Evolutionary conservation across 2,329 filamentous ascomycete species (phyloP), one percentile per base, ranked within the genome.

Genomic region (Cercospora berteroae): DNA sequence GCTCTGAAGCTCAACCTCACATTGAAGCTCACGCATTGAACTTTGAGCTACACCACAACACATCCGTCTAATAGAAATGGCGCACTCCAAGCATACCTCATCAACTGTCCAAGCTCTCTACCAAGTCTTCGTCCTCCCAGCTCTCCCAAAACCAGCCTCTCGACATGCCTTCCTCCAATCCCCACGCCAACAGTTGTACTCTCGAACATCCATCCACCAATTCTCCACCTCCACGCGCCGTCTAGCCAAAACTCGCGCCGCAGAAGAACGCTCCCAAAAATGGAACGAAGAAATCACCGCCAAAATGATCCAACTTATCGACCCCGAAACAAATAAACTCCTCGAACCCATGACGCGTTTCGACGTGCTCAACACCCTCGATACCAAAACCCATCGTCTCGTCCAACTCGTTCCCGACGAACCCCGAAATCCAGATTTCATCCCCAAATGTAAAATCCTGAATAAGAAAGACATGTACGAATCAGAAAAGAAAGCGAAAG

Each of bases 391-490:
- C 0, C 78, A 85, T 63, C 81, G 83, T 67, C 80, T 90, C 1
- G 75, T 87, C 2, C 81, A 85, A 70, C 79, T 89, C 27, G 75
- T 75, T 0, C 68, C 69, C 16, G 71, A 74, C 55, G 67, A 73
- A 20, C 69, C 70, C 9, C 50, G 65, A 1, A 66, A 67, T 23
- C 63, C 75, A 8, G 79, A 74, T 44, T 73, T 88, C 59, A 80
- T 88, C 13, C 88, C 92, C 1, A 83, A 94, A 36, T 96, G 92
- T 83, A 89, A 88, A 73, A 82, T 96, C 56, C 77, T 92, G 31
- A 84, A 88, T 77, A 89, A 88, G 72, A 78, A 79, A 56, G 85
- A 82, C 1, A 80, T 85, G 63, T 82, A 79, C 75, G 74, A 82
- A 72, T 79, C 79, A 23, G 80, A 84, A 64, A 79, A 82, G 64